Base-by-base conservation (phyloP, 352 stramenopile species). In the Thalassiosira delicatula region DNA sequence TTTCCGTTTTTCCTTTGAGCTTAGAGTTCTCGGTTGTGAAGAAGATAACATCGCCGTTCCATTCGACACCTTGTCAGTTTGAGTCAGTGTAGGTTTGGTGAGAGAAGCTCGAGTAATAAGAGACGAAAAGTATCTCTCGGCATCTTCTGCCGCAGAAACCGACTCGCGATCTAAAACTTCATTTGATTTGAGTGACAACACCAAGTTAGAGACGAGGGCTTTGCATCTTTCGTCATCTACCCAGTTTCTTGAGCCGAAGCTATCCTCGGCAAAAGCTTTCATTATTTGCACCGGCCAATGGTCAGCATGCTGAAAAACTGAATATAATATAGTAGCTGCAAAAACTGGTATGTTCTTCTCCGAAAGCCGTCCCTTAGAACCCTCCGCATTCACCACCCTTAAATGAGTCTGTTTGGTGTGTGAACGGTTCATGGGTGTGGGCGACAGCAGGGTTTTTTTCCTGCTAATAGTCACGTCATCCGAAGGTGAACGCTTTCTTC, bases 201-300 rank as follows among this genome's bases (percentile, higher is more conserved):
- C 63, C 27, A 93, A 72, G 65, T 93, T 93, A 40, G 89, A 25
- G 19, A 92, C 87, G 12, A 93, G 60, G 5, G 84, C 56, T 44
- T 75, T 66, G 49, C 80, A 92, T 33, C 63, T 25, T 60, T 85
- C 65, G 49, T 92, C 63, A 70, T 92, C 87, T 46, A 93, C 87
- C 89, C 89, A 93, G 46, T 71, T 69, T 53, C 89, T 42, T 40
- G 82, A 56, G 29, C 87, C 89, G 69, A 92, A 93, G 14, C 73
- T 86, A 74, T 93, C 89, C 46, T 91, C 87, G 2, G 83, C 85
- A 65, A 88, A 93, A 19, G 77, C 85, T 74, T 84, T 81, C 27
- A 93, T 62, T 14, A 93, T 42, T 19, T 79, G 32, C 14, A 79
- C 81, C 63, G 89, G 89, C 89, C 89, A 93, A 75, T 92, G 81